Conservation (phyloP, 768 basidiomycete genomes). For the Trametes maxima region DNA sequence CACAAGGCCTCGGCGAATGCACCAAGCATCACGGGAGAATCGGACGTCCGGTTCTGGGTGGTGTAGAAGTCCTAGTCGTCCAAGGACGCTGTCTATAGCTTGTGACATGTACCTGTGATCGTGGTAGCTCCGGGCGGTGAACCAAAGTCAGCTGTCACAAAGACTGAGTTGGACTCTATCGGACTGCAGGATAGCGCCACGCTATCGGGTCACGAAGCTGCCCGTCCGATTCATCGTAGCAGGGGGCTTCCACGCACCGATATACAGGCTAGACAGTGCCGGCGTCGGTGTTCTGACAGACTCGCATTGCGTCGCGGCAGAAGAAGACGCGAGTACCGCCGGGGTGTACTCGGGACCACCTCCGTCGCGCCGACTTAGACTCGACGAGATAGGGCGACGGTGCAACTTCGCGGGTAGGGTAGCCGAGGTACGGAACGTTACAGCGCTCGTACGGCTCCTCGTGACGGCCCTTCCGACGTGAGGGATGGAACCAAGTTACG, state of each 20-base stretch:
- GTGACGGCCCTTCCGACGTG: conserved; percentile 17
- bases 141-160: conserved; percentile 24
- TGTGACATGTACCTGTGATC: conserved; percentile 25
- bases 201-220: conserved; percentile 27
- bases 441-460: conserved; percentile 26
- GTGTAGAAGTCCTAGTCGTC: conserved; percentile 29
- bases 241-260: no score
- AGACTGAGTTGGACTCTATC: conserved; percentile 24
- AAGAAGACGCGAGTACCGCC: no score
- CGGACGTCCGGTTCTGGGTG: conserved; percentile 28
- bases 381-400: conserved; percentile 8
- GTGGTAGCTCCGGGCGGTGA: conserved; percentile 29
- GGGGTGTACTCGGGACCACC: no score
- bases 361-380: no score
- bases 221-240: conserved; percentile 26
- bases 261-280: no score
- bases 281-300: no score
- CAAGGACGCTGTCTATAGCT: conserved; percentile 26
- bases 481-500: conserved; percentile 22
- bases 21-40: conserved; percentile 25
- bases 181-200: background rate
- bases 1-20: conserved; percentile 18
- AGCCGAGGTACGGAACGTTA: conserved; percentile 22
- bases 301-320: no score
- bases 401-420: conserved; percentile 23